Percentiles rank a stretch among this genome's conserved stretches.
Evolutionary conservation across 108 stramenopile genomes (phyloP).

Genomic region (Stephanodiscus triporus): DNA sequence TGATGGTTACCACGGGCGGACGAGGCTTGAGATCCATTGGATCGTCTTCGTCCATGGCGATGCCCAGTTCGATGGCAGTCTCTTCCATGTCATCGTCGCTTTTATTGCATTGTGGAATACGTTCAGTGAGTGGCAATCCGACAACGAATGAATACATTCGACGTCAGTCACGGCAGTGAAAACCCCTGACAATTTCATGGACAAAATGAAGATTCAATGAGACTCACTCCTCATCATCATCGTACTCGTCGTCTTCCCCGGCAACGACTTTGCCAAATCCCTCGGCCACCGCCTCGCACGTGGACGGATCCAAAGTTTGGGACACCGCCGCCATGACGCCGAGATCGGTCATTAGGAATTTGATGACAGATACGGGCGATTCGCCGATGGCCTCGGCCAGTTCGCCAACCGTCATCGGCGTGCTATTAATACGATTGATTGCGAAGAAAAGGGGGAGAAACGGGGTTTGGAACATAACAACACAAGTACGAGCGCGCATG

Average conservation of each 20-base stretch:
- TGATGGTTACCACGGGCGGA: conserved; percentile 97
- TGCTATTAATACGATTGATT: conserved; percentile 34
- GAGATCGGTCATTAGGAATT: conserved; percentile 91
- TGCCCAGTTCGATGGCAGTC: conserved; percentile 68
- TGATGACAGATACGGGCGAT: conserved; percentile 90
- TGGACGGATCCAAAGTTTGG: conserved; percentile 84
- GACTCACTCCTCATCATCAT: conserved; percentile 62
- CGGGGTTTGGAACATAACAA: no score
- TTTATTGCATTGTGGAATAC: not conserved
- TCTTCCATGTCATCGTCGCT: conserved; percentile 51
- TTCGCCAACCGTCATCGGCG: conserved; percentile 78
- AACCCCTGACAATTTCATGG: not conserved
- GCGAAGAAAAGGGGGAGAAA: not conserved
- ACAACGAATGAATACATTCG: conserved; percentile 4
- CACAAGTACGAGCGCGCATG: no score
- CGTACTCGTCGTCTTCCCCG: conserved; percentile 70
- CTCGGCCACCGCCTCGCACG: conserved; percentile 84
- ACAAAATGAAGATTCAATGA: not conserved
- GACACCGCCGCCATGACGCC: conserved; percentile 95
- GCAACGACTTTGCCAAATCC: conserved; percentile 89
- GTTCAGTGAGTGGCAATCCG: not conserved
- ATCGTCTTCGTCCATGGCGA: conserved; percentile 79
- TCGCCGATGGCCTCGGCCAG: conserved; percentile 85
- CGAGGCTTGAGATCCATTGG: conserved; percentile 69
- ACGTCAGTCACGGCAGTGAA: conserved; percentile 5